Evolutionary conservation across 257 asterid species (phyloP).

Genomic region (Plantago ovata): DNA sequence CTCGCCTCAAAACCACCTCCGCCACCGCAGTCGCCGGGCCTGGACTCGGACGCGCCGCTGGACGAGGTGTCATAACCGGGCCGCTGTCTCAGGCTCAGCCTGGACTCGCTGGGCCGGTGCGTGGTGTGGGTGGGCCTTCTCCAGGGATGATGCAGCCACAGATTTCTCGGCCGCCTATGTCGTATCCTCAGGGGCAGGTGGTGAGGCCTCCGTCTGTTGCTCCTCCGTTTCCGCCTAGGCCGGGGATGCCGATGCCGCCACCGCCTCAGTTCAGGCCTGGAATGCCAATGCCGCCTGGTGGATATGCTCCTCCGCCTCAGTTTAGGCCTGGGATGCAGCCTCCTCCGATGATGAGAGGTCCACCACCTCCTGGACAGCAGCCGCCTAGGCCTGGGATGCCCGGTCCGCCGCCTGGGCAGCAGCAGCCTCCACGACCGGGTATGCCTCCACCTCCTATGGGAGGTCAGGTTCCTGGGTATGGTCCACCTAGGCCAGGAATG

Average conservation of each 20-base stretch:
- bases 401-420: conserved; percentile 64
- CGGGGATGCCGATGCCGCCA: conserved; percentile 58
- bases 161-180: conserved; percentile 69
- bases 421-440: conserved; percentile 82
- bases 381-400: conserved; percentile 87
- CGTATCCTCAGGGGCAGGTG: conserved; percentile 57
- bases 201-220: conserved; percentile 56
- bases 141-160: conserved; percentile 99
- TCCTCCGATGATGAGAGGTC: too few species aligned
- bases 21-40: conserved; percentile 59
- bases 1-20: conserved; percentile 59
- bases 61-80: conserved; percentile 76
- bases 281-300: conserved; percentile 49
- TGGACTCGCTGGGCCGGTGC: conserved; percentile 75
- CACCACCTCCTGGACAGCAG: too few species aligned
- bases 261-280: conserved; percentile 58
- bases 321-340: conserved; percentile 77
- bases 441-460: conserved; percentile 81
- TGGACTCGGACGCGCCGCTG: conserved; percentile 87
- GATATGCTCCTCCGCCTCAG: conserved; percentile 64
- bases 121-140: conserved; percentile 96
- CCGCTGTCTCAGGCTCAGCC: conserved; percentile 79
- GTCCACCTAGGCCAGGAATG: conserved; percentile 9
- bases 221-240: conserved; percentile 42
- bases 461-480: too few species aligned